These are phyloP conservation scores for Boletus tomentosulus DNA, from an alignment of 768 basidiomycete species.

Conservation along the genomic window DNA sequence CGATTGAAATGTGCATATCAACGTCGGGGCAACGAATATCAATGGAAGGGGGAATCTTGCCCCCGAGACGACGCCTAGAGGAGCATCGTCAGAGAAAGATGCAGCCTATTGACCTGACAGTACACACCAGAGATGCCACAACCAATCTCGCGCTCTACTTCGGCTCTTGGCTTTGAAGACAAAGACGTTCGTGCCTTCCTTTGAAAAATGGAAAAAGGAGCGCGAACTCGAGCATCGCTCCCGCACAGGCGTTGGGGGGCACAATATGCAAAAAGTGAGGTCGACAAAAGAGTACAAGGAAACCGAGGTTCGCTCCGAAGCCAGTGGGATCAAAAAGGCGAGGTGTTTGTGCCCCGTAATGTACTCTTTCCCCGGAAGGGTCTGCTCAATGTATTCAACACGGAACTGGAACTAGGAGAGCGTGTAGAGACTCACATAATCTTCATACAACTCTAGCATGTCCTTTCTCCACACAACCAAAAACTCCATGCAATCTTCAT, in stretches of 20 bases:
- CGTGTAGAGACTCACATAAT: constrained; percentile 59
- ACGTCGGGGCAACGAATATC: constrained; percentile 69
- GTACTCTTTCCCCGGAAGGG: constrained; percentile 64
- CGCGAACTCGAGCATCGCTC: constrained; percentile 39
- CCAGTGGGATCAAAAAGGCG: constrained; percentile 72
- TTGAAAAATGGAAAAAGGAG: constrained; percentile 45
- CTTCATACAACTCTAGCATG: constrained; percentile 77
- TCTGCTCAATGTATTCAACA: constrained; percentile 34
- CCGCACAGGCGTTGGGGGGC: constrained; percentile 49
- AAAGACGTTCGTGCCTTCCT: constrained; percentile 79
- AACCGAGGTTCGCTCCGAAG: constrained; percentile 56
- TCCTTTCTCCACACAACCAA: constrained; percentile 81
- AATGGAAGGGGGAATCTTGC: constrained; percentile 61
- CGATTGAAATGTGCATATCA: constrained; percentile 64
- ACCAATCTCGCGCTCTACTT: constrained; percentile 81
- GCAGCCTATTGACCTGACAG: background rate
- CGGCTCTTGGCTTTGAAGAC: constrained; percentile 80
- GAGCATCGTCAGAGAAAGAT: background rate
- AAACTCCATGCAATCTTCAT: constrained; percentile 75
- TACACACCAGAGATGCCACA: constrained; percentile 77
- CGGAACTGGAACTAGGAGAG: background rate
- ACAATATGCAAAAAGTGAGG: constrained; percentile 73
- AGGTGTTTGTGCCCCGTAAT: constrained; percentile 71
- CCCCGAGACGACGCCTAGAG: constrained; percentile 67
- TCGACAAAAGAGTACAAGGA: constrained; percentile 88